Base-by-base conservation (phyloP, 2,329 filamentous ascomycete species). In the Ascochyta clinopodiicola region DNA sequence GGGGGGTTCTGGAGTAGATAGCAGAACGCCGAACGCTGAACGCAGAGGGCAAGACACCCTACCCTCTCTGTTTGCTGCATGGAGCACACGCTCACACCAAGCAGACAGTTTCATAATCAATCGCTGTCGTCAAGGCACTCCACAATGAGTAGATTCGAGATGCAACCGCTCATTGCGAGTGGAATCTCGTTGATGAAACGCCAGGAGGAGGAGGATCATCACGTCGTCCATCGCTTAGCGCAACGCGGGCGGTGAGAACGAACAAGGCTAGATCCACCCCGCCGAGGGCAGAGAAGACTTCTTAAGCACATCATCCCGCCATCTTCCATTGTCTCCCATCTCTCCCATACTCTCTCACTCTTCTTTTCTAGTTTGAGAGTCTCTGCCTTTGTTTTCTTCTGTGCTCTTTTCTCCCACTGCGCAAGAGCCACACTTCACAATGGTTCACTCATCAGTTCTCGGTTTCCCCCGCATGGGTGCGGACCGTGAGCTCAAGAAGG, bases 401-500 rank as follows among this genome's bases (percentile, higher is more conserved):
- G 40, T 35, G 55, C 29, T 49, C 52, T 59, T 59, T 49, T 46
- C 57, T 54, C 56, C 43, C 53, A 46, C 57, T 50, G 46, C 49
- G 49, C 22, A 43, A 35, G 43, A 59, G 51, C 49, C 54, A 42
- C 57, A 63, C 59, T 60, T 64, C 68, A 68, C 56, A 56, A 82
- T 82, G 80, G 80, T 82, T 53, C 78, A 81, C 66, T 82, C 80
- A 66, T 85, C 95, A 70, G 86, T 99, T 80, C 89, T 99, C 80
- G 95, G 95, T 83, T 99, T 99, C 87, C 95, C 95, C 80, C 94
- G 95, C 78, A 97, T 98, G 91, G 95, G 95, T 82, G 90, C 86
- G 75, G 91, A 96, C 82, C 92, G 95, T 88, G 95, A 99, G 86
- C 88, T 99, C 79, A 99, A 99, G 90, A 99, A 99, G 88, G 95